phyloP scores from a whole-genome alignment of 2,329 filamentous ascomycete genomes.

The Botryosphaeria agaves region DNA sequence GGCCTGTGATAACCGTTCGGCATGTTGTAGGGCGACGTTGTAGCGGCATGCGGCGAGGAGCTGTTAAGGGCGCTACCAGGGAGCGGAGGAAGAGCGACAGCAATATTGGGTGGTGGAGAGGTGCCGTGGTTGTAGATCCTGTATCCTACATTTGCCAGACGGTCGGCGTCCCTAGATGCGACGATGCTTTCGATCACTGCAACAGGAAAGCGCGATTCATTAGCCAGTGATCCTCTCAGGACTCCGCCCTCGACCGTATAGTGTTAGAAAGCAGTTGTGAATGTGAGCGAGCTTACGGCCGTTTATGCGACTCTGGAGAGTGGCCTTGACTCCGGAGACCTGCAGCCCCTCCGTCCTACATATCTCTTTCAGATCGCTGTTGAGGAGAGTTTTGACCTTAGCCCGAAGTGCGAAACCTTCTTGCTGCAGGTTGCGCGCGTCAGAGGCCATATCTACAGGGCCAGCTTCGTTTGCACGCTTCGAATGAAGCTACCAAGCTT shows the following conservation, averaged over 20 bases:
- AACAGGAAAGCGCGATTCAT: no score
- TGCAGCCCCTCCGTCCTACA: constrained; percentile 57
- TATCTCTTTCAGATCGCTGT: constrained; percentile 56
- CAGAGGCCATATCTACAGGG: constrained; percentile 11
- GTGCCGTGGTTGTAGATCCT: constrained; percentile 23
- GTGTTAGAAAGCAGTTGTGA: background rate
- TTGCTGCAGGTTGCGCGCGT: constrained; percentile 22
- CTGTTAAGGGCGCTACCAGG: constrained; percentile 1
- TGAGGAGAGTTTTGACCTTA: constrained; percentile 37
- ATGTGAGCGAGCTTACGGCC: constrained; percentile 34
- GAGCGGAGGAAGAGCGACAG: no score
- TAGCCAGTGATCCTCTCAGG: no score
- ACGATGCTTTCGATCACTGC: constrained; percentile 22
- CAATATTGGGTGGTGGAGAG: constrained; percentile 14
- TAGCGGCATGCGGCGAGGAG: constrained; percentile 8
- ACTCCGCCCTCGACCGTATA: background rate
- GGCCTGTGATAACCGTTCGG: constrained; percentile 7
- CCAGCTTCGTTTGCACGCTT: no score
- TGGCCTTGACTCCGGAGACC: constrained; percentile 70
- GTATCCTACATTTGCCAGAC: constrained; percentile 20
- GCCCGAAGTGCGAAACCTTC: constrained; percentile 22
- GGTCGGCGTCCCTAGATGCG: constrained; percentile 14
- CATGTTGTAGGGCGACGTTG: constrained; percentile 8
- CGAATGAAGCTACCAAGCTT: no score
- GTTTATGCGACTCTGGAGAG: constrained; percentile 63